Evolutionary conservation across 345 rosid genomes (phyloP).

Genomic region (Gossypium bickii): DNA sequence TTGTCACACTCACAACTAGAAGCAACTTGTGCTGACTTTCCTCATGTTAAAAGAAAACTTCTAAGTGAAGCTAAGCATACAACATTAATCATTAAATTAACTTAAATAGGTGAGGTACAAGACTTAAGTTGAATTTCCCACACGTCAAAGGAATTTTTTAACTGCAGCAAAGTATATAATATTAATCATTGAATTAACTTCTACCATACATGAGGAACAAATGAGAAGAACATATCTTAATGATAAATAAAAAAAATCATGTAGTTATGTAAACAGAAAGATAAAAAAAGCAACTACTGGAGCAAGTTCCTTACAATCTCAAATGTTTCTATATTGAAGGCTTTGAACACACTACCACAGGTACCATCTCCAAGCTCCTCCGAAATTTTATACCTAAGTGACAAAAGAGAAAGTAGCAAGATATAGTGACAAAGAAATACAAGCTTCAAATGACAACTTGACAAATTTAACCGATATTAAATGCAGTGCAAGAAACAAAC

Average conservation of each 20-base stretch:
- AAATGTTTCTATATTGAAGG: slow-evolving; percentile 60
- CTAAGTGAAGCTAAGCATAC: neutral
- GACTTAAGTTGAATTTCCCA: too few relatives aligned
- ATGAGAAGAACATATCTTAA: neutral
- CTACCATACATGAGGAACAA: too few relatives aligned
- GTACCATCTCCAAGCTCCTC: slow-evolving; percentile 98
- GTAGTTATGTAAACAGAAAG: slow-evolving; percentile 6
- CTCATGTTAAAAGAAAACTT: neutral
- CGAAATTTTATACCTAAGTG: slow-evolving; percentile 62
- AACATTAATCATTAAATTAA: neutral
- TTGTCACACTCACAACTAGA: neutral
- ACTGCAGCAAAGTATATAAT: too few relatives aligned
- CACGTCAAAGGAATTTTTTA: too few relatives aligned
- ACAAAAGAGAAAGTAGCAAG: slow-evolving; percentile 7
- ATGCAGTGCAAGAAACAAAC: slow-evolving; percentile 33
- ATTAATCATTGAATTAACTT: too few relatives aligned
- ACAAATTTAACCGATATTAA: slow-evolving; percentile 1
- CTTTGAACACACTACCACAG: slow-evolving; percentile 88
- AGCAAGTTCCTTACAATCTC: slow-evolving; percentile 56
- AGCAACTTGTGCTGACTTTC: neutral
- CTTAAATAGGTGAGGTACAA: neutral
- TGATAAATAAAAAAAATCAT: neutral
- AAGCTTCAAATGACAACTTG: neutral
- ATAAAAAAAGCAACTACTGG: slow-evolving; percentile 4
- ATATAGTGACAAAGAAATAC: neutral